Conservation (phyloP, 225 moss, liverwort and hornwort species). For the Bryoerythrophyllum caledonicum region DNA sequence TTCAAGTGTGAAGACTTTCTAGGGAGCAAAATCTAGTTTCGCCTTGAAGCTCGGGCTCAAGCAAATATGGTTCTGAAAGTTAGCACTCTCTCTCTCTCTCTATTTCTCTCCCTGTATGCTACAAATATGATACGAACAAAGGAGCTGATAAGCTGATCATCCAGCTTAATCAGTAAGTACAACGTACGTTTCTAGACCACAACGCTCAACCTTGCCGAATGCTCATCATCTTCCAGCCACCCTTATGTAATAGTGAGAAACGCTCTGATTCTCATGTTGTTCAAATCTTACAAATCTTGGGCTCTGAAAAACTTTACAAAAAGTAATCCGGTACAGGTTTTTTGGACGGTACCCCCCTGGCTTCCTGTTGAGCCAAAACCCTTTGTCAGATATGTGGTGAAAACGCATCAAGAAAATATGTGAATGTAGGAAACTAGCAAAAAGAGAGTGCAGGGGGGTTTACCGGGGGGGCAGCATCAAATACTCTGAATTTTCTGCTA, state of each 20-base stretch:
- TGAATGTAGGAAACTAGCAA: background rate
- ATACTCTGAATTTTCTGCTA: conserved; percentile 88
- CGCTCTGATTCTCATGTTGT: conserved; percentile 23
- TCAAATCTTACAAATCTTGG: conserved; percentile 45
- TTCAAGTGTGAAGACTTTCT: conserved; percentile 33
- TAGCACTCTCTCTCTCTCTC: conserved; percentile 4
- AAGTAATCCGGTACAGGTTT: conserved; percentile 98
- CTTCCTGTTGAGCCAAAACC: conserved; percentile 61
- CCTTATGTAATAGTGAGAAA: conserved; percentile 29
- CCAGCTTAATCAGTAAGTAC: conserved; percentile 27
- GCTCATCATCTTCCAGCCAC: conserved; percentile 32
- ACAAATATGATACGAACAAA: conserved; percentile 50
- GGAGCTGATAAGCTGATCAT: conserved; percentile 26
- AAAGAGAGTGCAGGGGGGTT: conserved; percentile 6
- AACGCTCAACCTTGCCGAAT: conserved; percentile 36
- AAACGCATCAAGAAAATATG: background rate
- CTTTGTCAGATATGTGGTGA: conserved; percentile 12
- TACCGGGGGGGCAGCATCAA: conserved; percentile 98
- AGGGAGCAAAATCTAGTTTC: conserved; percentile 25
- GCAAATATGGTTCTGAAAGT: conserved; percentile 34
- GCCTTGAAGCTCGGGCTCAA: conserved; percentile 39
- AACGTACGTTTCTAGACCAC: conserved; percentile 19
- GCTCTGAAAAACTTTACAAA: conserved; percentile 58
- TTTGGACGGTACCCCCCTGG: conserved; percentile 93
- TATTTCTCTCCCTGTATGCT: conserved; percentile 33